Conservation (phyloP, 2,329 filamentous ascomycete genomes). For the Rhexocercosporidium sp. region DNA sequence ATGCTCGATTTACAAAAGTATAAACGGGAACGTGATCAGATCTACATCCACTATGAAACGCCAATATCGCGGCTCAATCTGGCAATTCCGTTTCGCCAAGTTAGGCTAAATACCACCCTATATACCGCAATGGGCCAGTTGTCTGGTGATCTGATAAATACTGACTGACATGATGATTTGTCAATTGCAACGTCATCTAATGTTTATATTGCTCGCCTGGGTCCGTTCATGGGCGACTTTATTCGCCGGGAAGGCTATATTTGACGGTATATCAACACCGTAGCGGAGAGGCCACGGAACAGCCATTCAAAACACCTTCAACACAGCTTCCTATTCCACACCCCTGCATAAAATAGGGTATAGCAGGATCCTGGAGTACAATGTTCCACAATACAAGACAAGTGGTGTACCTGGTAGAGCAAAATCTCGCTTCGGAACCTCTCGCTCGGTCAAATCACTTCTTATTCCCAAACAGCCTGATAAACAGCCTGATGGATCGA, state of each 20-base stretch:
- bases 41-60: not conserved
- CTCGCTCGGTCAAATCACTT: not conserved
- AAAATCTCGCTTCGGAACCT: not conserved
- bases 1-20: no score
- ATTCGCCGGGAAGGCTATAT: not conserved
- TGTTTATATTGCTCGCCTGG: not conserved
- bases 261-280: not conserved
- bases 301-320: not conserved
- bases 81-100: not conserved
- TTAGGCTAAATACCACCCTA: not conserved
- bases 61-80: conserved; percentile 3
- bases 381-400: not conserved
- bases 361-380: not conserved
- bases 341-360: not conserved
- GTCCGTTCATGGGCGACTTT: not conserved
- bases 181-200: not conserved
- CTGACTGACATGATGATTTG: not conserved
- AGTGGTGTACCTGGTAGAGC: not conserved
- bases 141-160: not conserved
- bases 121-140: no score
- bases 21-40: not conserved
- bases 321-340: not conserved
- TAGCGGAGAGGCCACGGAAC: not conserved
- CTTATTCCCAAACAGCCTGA: conserved; percentile 10
- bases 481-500: conserved; percentile 18